Conservation (phyloP, 495 filamentous ascomycete species). For the Daldinia caldariorum region DNA sequence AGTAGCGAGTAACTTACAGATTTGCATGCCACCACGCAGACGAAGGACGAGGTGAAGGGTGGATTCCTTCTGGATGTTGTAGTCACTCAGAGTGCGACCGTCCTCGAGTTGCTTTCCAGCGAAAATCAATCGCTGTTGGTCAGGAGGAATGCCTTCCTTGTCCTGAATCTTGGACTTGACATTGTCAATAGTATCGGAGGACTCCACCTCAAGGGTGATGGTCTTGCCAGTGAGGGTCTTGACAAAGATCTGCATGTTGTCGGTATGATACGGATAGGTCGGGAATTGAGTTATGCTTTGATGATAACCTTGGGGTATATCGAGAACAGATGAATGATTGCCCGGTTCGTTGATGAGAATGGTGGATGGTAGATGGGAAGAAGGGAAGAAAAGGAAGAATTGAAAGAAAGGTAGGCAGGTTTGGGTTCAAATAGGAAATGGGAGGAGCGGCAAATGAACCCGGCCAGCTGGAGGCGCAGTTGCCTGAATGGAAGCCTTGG, state of each 20-base stretch:
- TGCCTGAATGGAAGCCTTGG: slow-evolving; percentile 45
- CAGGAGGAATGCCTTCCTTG: slow-evolving; percentile 98
- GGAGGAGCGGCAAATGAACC: slow-evolving; percentile 36
- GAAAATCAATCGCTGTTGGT: slow-evolving; percentile 98
- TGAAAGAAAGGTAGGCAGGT: slow-evolving; percentile 26
- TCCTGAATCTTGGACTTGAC: slow-evolving; percentile 99
- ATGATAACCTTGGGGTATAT: neutral
- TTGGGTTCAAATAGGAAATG: slow-evolving; percentile 33
- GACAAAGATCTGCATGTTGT: slow-evolving; percentile 88
- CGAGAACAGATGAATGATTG: slow-evolving; percentile 11
- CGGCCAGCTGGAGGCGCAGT: slow-evolving; percentile 43
- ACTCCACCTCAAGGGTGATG: slow-evolving; percentile 99
- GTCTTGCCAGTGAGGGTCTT: slow-evolving; percentile 94
- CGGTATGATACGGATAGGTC: slow-evolving; percentile 25
- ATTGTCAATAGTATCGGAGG: slow-evolving; percentile 97
- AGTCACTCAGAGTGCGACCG: slow-evolving; percentile 94
- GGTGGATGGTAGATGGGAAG: slow-evolving; percentile 28
- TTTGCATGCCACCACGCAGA: slow-evolving; percentile 99
- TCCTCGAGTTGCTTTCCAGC: slow-evolving; percentile 98
- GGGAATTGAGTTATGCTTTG: slow-evolving; percentile 7
- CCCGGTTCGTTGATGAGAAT: slow-evolving; percentile 47
- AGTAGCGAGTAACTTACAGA: slow-evolving; percentile 84
- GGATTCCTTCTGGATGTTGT: slow-evolving; percentile 99
- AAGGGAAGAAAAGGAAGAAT: slow-evolving; percentile 9
- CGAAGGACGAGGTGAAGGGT: slow-evolving; percentile 96